phyloP scores from a whole-genome alignment of 306 rosid genomes.

The Cajanus cajan region DNA sequence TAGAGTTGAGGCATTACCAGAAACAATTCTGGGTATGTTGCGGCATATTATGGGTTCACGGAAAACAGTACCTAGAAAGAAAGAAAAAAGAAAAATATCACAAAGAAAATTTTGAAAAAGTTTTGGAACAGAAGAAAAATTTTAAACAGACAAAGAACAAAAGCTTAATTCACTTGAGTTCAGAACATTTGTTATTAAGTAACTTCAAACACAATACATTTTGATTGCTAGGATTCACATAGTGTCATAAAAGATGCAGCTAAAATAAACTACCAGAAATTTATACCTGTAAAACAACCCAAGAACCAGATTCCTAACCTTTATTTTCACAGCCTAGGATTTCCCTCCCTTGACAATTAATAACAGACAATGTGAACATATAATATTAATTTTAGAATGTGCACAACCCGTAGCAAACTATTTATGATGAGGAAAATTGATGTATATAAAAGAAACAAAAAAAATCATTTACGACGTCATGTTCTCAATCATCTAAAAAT shows the following conservation, averaged over 20 bases:
- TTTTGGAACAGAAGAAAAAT: not conserved
- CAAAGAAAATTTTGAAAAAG: not conserved
- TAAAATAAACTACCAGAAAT: not conserved
- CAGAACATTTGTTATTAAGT: not conserved
- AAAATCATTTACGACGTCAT: not conserved
- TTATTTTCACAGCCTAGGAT: not conserved
- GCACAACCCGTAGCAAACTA: not conserved
- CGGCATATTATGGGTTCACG: slow-evolving; percentile 90
- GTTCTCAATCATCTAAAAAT: not conserved
- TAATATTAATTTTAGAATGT: not conserved
- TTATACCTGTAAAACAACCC: not conserved
- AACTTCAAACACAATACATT: not conserved
- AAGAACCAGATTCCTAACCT: not conserved
- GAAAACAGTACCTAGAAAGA: slow-evolving; percentile 80
- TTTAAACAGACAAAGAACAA: not conserved
- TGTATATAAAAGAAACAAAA: not conserved
- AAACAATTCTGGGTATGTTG: slow-evolving; percentile 74
- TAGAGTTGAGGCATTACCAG: slow-evolving; percentile 55
- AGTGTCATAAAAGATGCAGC: not conserved
- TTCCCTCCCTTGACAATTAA: not conserved
- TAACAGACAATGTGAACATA: not conserved
- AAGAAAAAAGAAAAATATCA: not conserved
- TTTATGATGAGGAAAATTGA: not conserved
- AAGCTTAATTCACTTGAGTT: not conserved
- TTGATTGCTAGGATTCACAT: not conserved